Conservation (phyloP, 2,329 filamentous ascomycete species). For the Fusarium sp. region DNA sequence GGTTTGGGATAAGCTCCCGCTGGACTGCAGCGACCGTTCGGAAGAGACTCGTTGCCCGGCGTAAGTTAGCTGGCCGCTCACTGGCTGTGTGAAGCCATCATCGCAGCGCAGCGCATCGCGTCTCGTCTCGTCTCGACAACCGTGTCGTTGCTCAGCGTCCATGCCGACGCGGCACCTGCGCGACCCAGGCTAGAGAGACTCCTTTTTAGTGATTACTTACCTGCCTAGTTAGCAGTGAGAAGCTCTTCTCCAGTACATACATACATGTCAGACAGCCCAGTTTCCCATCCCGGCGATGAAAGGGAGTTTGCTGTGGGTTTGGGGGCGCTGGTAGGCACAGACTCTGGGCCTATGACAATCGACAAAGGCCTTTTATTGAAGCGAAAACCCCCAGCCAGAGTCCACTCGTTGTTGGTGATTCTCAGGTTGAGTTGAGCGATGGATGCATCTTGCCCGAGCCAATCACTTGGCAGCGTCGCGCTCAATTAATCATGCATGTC, state of each 20-base stretch:
- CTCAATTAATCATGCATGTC: constrained; percentile 46
- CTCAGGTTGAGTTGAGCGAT: constrained; percentile 25
- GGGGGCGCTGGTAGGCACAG: constrained; percentile 21
- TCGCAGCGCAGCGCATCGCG: constrained; percentile 21
- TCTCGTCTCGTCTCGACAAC: constrained; percentile 37
- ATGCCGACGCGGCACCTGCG: constrained; percentile 30
- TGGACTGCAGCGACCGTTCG: constrained; percentile 21
- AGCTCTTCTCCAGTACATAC: constrained; percentile 3
- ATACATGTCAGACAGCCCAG: constrained; percentile 17
- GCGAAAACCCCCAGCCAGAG: constrained; percentile 11
- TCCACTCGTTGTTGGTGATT: constrained; percentile 23
- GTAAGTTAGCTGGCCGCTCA: constrained; percentile 4
- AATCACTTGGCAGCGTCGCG: constrained; percentile 32
- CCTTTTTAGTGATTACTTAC: neutral
- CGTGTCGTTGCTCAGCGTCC: constrained; percentile 36
- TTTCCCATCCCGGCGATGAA: constrained; percentile 27
- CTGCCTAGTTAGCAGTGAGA: neutral
- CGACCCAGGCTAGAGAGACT: constrained; percentile 24
- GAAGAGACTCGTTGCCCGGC: constrained; percentile 21
- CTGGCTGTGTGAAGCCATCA: no score
- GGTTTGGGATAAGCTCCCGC: constrained; percentile 21
- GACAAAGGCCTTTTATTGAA: constrained; percentile 16
- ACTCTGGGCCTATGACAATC: constrained; percentile 21
- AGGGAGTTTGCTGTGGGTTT: constrained; percentile 25
- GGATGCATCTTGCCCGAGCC: constrained; percentile 28